Evolutionary conservation across 1,284 basidiomycete genomes (phyloP), one percentile per base, ranked within the genome.

Genomic region (Cryptococcus sp.): DNA sequence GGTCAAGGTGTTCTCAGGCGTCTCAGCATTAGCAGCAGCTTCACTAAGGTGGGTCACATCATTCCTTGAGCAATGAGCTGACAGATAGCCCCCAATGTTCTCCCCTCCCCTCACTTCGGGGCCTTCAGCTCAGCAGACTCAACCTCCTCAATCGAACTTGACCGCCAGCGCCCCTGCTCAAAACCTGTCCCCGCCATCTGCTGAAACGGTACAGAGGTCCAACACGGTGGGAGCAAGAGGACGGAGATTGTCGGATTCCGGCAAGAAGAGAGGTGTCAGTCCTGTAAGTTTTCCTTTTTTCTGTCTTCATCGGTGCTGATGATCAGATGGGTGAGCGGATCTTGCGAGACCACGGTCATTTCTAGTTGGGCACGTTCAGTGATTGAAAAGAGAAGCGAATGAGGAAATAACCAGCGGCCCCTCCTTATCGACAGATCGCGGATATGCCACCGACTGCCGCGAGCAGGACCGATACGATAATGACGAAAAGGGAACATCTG

Each of bases 251-350:
- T 69, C 67, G 31, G 71, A 73, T 50, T 57, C 46, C 7, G 61
- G 47, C n/a, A 66, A 60, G 59, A 66, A 66, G 55, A 51, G 69
- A 31, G 67, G 68, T 37, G 71, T 73, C 46, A 70, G 68, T 46
- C 71, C 71, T n/a, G 70, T 72, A 48, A 63, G 69, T 68, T 16
- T 32, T 21, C 45, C 11, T 7, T 14, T 39, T 14, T 11, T 40
- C 21, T 10, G 34, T 18, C n/a, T 5, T 11, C 7, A 16, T 10
- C 23, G 21, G 13, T 23, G 51, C 52, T 57, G 53, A 52, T 45
- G 28, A 25, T 18, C 46, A 72, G 69, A 73, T 72, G 71, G 69
- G 69, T 42, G 71, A 73, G 58, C 55, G 71, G 9, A 54, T 73
- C 42, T 56, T 73, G 7, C 63, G 71, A 21, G 71, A 73, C 57